Percentiles rank a stretch among this genome's conserved stretches.
Conservation (phyloP, 1,139 yeast species). For the Schwanniomyces etchellsii region DNA sequence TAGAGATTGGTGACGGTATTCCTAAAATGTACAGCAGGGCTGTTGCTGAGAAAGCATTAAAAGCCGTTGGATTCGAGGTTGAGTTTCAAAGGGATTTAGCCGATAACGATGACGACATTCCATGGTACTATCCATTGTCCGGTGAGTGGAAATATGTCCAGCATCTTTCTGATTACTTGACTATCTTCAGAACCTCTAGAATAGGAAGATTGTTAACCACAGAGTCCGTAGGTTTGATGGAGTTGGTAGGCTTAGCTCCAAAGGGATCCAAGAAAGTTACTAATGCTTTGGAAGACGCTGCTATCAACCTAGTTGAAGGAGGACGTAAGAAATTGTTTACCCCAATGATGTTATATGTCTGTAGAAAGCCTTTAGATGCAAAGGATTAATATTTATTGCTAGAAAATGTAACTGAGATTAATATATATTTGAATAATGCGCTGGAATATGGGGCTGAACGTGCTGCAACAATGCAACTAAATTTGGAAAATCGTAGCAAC, state of each 20-base stretch:
- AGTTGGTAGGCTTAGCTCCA: slow-evolving; percentile 84
- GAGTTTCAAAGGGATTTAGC: slow-evolving; percentile 78
- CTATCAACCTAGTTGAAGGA: slow-evolving; percentile 90
- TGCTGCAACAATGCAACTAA: no score
- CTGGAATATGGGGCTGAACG: no score
- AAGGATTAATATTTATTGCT: not conserved
- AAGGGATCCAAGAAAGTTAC: slow-evolving; percentile 91
- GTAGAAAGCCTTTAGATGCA: slow-evolving; percentile 59
- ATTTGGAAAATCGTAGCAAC: no score
- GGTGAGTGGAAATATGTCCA: slow-evolving; percentile 92
- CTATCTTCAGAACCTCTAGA: slow-evolving; percentile 84
- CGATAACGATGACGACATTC: slow-evolving; percentile 73
- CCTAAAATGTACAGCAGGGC: slow-evolving; percentile 89
- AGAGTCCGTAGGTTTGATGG: slow-evolving; percentile 72
- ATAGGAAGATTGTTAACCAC: slow-evolving; percentile 86
- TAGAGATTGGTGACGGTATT: slow-evolving; percentile 97
- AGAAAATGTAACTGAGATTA: not conserved
- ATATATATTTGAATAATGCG: no score
- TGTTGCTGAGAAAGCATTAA: slow-evolving; percentile 85
- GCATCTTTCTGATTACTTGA: slow-evolving; percentile 68
- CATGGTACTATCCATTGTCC: slow-evolving; percentile 97
- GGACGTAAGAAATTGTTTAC: slow-evolving; percentile 86
- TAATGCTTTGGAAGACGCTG: slow-evolving; percentile 92
- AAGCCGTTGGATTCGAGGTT: slow-evolving; percentile 82
- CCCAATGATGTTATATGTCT: slow-evolving; percentile 93